Evolutionary conservation across 75 land plant species (phyloP), one percentile per base, ranked within the genome.

Genomic region (Cunninghamia lanceolata): DNA sequence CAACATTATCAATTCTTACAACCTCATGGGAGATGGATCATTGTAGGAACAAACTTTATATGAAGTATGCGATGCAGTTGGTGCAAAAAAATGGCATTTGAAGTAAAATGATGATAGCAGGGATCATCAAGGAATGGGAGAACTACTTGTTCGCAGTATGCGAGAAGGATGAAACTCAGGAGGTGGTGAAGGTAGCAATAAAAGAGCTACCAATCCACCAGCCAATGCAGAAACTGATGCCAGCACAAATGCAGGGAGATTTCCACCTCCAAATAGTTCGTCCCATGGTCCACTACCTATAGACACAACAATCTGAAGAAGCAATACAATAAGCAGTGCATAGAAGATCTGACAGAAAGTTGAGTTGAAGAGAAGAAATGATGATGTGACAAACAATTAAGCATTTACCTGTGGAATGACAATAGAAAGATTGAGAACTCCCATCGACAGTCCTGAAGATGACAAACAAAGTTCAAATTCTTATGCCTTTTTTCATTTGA

Each of bases 271-370:
- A 89, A 95, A 91, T 66, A 94, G 87, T 75, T 88, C 91, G 88
- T 96, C 98, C 95, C 91, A 96, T 14, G 98, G 98, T 82, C 98
- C 98, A 91, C 93, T 95, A 74, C 94, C 95, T 50, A 96, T 16
- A n/a, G 97, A 96, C 46, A 96, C 96, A 73, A 96, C 71, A 5
- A 96, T 87, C 97, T 95, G 88, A 70, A 47, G 14, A 63, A 42
- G 74, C 46, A 82, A 47, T 43, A 83, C 63, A 78, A 85, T 52
- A n/a, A 83, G 66, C n/a, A 17, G 8, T 54, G 21, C 59, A 81
- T 38, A 38, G 50, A 32, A 85, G 28, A 47, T 25, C n/a, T 63
- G 68, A 85, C 8, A 86, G 34, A n/a, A 36, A 30, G 30, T 85
- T 39, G 45, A 28, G 39, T 40, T 85, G 83, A 70, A 84, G 74